Percentiles rank a stretch among this genome's conserved stretches.
phyloP scores from a whole-genome alignment of 2,329 filamentous ascomycete species.

The Diaporthe sp. region DNA sequence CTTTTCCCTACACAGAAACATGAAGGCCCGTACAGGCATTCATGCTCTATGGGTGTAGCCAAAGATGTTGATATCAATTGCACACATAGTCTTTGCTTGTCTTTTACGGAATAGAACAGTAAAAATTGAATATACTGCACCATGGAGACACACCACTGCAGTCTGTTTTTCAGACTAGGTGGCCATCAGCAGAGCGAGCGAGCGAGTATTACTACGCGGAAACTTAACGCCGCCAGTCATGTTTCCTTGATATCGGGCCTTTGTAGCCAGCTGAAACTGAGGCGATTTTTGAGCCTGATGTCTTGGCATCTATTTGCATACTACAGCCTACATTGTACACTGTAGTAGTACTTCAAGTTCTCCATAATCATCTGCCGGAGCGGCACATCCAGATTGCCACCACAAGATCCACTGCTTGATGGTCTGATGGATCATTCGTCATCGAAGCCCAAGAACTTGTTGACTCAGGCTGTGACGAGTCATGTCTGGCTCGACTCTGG shows the following conservation, averaged over 20 bases:
- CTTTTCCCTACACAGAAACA: neutral
- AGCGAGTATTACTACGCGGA: too few species aligned
- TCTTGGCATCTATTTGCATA: neutral
- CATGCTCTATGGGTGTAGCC: neutral
- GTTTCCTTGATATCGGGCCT: neutral
- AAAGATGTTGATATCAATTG: neutral
- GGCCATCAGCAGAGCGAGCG: neutral
- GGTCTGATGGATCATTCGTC: conserved; percentile 14
- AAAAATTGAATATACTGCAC: too few species aligned
- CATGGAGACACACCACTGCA: neutral
- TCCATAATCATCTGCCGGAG: conserved; percentile 4
- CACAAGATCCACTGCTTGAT: conserved; percentile 4
- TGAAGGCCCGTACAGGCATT: too few species aligned
- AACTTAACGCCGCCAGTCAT: too few species aligned
- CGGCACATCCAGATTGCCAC: neutral
- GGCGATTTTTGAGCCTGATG: neutral
- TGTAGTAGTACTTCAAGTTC: neutral
- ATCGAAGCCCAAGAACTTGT: conserved; percentile 2
- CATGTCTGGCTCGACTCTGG: conserved; percentile 16
- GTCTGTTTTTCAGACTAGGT: too few species aligned
- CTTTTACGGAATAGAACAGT: neutral
- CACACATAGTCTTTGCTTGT: neutral
- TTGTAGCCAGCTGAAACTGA: neutral
- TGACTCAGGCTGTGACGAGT: conserved; percentile 25
- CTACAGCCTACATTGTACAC: neutral